Conservation (phyloP, 495 filamentous ascomycete genomes). For the Copromyces sp. region DNA sequence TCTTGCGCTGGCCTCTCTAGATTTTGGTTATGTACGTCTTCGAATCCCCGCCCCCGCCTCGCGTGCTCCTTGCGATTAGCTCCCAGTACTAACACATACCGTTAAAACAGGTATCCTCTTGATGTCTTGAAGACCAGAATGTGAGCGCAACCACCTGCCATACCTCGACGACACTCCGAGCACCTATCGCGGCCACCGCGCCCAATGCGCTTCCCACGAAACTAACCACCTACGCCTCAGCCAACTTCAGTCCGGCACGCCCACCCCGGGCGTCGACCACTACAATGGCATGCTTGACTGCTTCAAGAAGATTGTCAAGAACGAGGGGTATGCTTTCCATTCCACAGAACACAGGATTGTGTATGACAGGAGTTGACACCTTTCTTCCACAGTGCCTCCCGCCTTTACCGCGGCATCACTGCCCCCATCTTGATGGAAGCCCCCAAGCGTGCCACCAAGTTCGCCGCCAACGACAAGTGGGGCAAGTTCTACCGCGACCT, state of each 20-base stretch:
- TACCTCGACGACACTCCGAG: neutral
- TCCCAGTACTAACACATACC: slow-evolving; percentile 8
- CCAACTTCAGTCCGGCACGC: slow-evolving; percentile 72
- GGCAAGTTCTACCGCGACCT: slow-evolving; percentile 77
- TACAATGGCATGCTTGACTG: slow-evolving; percentile 98
- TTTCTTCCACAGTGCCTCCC: slow-evolving; percentile 51
- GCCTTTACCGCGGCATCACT: slow-evolving; percentile 89
- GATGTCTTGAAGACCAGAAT: slow-evolving; percentile 98
- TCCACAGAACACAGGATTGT: neutral
- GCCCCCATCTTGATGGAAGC: slow-evolving; percentile 98
- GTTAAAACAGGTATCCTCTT: slow-evolving; percentile 72
- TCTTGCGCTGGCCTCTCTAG: slow-evolving; percentile 28
- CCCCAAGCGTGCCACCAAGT: slow-evolving; percentile 96
- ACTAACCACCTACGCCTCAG: slow-evolving; percentile 37
- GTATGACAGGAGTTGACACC: slow-evolving; percentile 4
- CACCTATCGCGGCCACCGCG: neutral
- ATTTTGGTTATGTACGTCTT: slow-evolving; percentile 72
- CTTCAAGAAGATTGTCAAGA: slow-evolving; percentile 87
- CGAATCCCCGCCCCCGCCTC: neutral
- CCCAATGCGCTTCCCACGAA: slow-evolving; percentile 1
- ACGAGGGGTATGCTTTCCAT: slow-evolving; percentile 64
- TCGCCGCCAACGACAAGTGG: slow-evolving; percentile 98
- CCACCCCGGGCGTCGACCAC: slow-evolving; percentile 52
- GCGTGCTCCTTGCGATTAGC: slow-evolving; percentile 6
- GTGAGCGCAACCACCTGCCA: slow-evolving; percentile 40